Percentiles rank a stretch among this genome's conserved stretches.
These are phyloP conservation scores for Leccinum truebloodii DNA, from an alignment of 768 basidiomycete genomes.

Conservation along the genomic window DNA sequence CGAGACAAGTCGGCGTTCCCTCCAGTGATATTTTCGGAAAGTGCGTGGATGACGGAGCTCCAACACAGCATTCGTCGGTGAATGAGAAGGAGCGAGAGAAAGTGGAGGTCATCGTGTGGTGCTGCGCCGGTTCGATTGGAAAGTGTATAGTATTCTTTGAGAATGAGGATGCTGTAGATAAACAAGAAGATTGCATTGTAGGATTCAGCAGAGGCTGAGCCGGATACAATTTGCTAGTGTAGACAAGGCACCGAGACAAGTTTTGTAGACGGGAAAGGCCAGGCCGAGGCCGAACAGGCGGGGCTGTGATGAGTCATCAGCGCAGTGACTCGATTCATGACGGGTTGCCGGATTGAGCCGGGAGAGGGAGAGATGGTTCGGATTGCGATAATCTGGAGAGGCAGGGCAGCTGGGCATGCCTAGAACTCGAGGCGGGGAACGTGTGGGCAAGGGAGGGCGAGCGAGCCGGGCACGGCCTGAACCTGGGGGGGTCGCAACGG, in stretches of 20 bases:
- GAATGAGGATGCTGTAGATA: not conserved
- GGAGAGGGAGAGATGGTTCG: constrained; percentile 6
- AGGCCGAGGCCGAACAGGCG: constrained; percentile 9
- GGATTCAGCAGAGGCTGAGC: not conserved
- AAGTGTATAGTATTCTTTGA: constrained; percentile 1
- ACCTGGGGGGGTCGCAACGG: not conserved
- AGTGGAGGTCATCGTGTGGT: not conserved
- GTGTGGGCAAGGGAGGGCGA: constrained; percentile 19
- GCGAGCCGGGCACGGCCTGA: constrained; percentile 14
- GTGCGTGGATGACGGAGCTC: constrained; percentile 9
- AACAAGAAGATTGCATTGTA: not conserved
- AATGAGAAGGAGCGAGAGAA: constrained; percentile 14
- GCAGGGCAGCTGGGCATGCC: constrained; percentile 21
- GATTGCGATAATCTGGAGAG: constrained; percentile 33
- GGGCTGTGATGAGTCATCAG: constrained; percentile 22
- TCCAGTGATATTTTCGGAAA: not conserved
- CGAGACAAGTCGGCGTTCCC: constrained; percentile 7
- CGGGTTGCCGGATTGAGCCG: constrained; percentile 1
- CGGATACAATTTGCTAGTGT: not conserved
- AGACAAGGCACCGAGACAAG: constrained; percentile 21
- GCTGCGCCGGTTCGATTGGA: not conserved
- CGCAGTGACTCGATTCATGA: not conserved
- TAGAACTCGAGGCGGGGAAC: constrained; percentile 34
- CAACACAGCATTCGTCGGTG: constrained; percentile 19
- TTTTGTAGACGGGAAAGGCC: constrained; percentile 5